Evolutionary conservation across 768 basidiomycete species (phyloP), one percentile per base, ranked within the genome.

Genomic region (Pulveroboletus sp.): DNA sequence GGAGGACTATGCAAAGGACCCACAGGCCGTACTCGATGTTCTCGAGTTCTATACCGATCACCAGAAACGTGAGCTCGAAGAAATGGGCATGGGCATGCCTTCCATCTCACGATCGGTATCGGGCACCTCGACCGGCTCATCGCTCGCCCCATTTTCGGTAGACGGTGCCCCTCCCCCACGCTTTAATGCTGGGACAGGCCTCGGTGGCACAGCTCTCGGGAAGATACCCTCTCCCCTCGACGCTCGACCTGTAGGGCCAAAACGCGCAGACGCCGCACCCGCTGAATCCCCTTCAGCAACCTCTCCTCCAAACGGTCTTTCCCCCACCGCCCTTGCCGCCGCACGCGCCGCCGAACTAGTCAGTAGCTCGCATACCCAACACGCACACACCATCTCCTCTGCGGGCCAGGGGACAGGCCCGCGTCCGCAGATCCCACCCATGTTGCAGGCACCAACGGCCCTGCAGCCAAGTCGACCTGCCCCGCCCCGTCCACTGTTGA

Each of bases 41-140:
- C 84, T 99, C 52, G 94, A 98, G 64, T 99, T 98, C 72, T 99
- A 97, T 69, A 97, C 94, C 12, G 93, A 95, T 67, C 90, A 92
- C 59, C 92, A 95, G 74, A 95, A 94, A 65, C 88, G 92, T n/a
- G 92, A 95, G 66, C 69, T 85, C 61, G 91, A 94, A 60, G 82
- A 84, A 36, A 71, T 78, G 62, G 65, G 72, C 4, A 71, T 70
- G 58, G 59, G 51, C n/a, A 61, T 64, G 57, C 47, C 60, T 29
- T 47, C 65, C 24, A 21, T 67, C 19, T 31, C 65, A 19, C 63
- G 67, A 2, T 52, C 55, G 38, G 16, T 53, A 29, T 57, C 59
- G 3, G 52, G 50, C 5, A 45, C 59, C 25, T 66, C 60, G 16
- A 21, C 40, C 5, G 37, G 43, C 29, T 50, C 63, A 1, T 61